Evolutionary conservation across 306 rosid species (phyloP).

Genomic region (Rosa multiflora): DNA sequence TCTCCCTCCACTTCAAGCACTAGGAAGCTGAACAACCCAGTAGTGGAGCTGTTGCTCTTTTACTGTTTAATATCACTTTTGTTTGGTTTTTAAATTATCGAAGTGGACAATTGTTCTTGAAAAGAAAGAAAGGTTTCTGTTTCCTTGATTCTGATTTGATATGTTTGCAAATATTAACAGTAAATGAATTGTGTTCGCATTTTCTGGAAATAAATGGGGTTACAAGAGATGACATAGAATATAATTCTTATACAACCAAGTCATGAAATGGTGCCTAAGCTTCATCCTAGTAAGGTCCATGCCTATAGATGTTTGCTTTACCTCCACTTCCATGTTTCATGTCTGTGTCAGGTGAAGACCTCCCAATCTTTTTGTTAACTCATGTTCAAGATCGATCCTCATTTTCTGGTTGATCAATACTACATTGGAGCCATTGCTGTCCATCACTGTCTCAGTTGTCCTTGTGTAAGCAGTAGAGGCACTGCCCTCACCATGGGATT

Average conservation of each 20-base stretch:
- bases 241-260: background rate
- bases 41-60: conserved; percentile 16
- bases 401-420: too few relatives aligned
- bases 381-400: too few relatives aligned
- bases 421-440: background rate
- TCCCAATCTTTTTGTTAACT: background rate
- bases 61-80: conserved; percentile 14
- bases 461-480: background rate
- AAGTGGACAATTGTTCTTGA: background rate
- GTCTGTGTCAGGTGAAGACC: background rate
- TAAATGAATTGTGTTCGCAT: too few relatives aligned
- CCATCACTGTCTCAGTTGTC: background rate
- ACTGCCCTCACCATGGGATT: background rate
- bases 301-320: background rate
- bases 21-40: conserved; percentile 2
- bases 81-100: background rate
- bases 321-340: background rate
- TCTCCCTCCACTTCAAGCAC: conserved; percentile 17
- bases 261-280: background rate
- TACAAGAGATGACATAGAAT: background rate
- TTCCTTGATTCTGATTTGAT: background rate
- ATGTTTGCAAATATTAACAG: background rate
- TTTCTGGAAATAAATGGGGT: background rate
- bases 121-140: background rate
- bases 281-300: background rate